These are phyloP conservation scores for Debaryomycetaceae sp. DNA, from an alignment of 1,139 yeast genomes.

Conservation along the genomic window DNA sequence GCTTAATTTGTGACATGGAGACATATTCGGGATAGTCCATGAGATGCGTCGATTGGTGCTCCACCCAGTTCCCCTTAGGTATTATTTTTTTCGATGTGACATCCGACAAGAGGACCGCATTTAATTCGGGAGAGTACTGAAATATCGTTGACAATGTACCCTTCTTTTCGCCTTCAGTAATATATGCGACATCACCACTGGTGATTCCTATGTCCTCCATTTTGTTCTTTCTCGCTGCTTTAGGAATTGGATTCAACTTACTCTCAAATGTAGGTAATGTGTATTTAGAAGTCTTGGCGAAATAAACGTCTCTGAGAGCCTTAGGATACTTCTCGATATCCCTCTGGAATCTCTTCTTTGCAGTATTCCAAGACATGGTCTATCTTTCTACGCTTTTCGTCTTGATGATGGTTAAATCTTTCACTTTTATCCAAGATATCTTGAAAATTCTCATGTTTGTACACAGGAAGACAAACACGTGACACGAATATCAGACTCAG, in stretches of 20 bases:
- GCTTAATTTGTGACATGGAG: slow-evolving; percentile 39
- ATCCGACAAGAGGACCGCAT: slow-evolving; percentile 34
- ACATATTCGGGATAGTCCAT: slow-evolving; percentile 63
- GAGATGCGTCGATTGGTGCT: slow-evolving; percentile 69
- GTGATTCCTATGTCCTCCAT: slow-evolving; percentile 34
- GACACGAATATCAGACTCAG: not conserved
- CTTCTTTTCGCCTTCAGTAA: slow-evolving; percentile 63
- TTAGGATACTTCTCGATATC: slow-evolving; percentile 33
- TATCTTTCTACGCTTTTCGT: not conserved
- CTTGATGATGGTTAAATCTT: not conserved
- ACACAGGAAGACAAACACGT: not conserved
- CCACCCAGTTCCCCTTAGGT: slow-evolving; percentile 73
- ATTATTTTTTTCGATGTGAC: slow-evolving; percentile 33
- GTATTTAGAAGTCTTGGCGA: slow-evolving; percentile 22
- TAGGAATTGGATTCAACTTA: slow-evolving; percentile 21
- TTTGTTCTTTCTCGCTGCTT: slow-evolving; percentile 23
- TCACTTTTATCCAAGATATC: not conserved
- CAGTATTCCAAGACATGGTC: slow-evolving; percentile 37
- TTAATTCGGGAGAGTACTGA: slow-evolving; percentile 27
- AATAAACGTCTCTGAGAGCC: slow-evolving; percentile 25
- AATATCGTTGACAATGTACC: slow-evolving; percentile 65
- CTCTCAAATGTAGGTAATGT: slow-evolving; percentile 38
- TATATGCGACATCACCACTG: slow-evolving; percentile 44
- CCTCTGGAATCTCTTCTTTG: slow-evolving; percentile 35
- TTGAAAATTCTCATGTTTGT: not conserved